phyloP scores from a whole-genome alignment of 2,329 filamentous ascomycete species.

The Fusarium sterilihyphosum region DNA sequence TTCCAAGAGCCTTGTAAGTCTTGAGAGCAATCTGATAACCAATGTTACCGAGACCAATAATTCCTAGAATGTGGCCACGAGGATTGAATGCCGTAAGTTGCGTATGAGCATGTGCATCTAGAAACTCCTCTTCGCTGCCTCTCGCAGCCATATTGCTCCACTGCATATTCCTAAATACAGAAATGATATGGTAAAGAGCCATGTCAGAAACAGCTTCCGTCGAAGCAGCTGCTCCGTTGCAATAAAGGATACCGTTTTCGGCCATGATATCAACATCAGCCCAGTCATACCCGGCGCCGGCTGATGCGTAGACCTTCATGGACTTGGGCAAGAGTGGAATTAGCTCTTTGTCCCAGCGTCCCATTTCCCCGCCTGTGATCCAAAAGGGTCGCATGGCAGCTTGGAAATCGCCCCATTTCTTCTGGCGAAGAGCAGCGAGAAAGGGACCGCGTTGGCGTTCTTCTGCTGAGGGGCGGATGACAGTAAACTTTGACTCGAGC shows the following conservation, averaged over 20 bases:
- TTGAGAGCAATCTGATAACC: conserved; percentile 65
- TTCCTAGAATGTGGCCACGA: conserved; percentile 61
- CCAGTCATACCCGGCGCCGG: conserved; percentile 72
- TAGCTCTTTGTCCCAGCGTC: conserved; percentile 68
- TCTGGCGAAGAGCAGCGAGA: conserved; percentile 49
- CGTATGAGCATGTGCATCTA: conserved; percentile 64
- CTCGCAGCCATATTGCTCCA: conserved; percentile 65
- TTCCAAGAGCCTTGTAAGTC: conserved; percentile 61
- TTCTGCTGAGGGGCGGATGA: conserved; percentile 50
- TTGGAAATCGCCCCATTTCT: conserved; percentile 54
- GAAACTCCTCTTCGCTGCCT: conserved; percentile 54
- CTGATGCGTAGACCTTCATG: conserved; percentile 66
- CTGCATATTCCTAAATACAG: conserved; percentile 65
- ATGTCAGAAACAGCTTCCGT: conserved; percentile 71
- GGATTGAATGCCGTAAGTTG: conserved; percentile 66
- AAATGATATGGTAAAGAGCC: conserved; percentile 67
- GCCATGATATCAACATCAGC: conserved; percentile 59
- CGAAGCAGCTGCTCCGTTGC: conserved; percentile 68
- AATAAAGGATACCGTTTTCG: conserved; percentile 62
- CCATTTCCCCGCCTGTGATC: conserved; percentile 73
- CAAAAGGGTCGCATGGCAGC: conserved; percentile 68
- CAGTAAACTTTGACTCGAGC: conserved; percentile 44
- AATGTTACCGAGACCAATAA: conserved; percentile 69
- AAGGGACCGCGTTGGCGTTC: conserved; percentile 53
- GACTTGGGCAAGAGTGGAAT: conserved; percentile 63